These are phyloP conservation scores for Botrytis tulipae DNA, from an alignment of 2,329 filamentous ascomycete genomes.

Conservation along the genomic window DNA sequence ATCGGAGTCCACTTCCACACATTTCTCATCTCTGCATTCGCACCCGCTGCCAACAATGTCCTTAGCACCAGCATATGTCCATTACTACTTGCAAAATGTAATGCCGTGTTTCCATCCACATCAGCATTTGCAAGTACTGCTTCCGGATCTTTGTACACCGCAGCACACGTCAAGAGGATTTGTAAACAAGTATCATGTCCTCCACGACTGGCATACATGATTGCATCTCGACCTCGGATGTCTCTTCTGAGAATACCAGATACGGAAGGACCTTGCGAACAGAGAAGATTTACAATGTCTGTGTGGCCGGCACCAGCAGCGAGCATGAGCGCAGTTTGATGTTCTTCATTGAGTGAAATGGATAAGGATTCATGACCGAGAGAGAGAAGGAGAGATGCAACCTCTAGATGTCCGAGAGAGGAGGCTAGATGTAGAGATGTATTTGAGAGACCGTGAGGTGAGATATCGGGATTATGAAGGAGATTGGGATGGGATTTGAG, in stretches of 20 bases:
- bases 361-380: slow-evolving; percentile 68
- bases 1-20: slow-evolving; percentile 78
- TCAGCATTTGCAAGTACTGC: slow-evolving; percentile 55
- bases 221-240: slow-evolving; percentile 65
- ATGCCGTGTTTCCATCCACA: slow-evolving; percentile 74
- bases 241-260: slow-evolving; percentile 53
- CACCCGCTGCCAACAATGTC: slow-evolving; percentile 74
- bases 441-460: slow-evolving; percentile 64
- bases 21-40: slow-evolving; percentile 70
- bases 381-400: slow-evolving; percentile 66
- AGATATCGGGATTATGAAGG: slow-evolving; percentile 76
- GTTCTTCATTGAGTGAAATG: slow-evolving; percentile 73
- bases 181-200: slow-evolving; percentile 66
- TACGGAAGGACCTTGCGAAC: slow-evolving; percentile 55
- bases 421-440: slow-evolving; percentile 82
- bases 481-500: slow-evolving; percentile 67
- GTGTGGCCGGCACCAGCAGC: slow-evolving; percentile 68
- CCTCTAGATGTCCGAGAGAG: slow-evolving; percentile 65
- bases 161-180: slow-evolving; percentile 60
- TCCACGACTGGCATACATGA: slow-evolving; percentile 62
- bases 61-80: slow-evolving; percentile 76
- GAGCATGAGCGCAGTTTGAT: slow-evolving; percentile 80
- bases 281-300: slow-evolving; percentile 70
- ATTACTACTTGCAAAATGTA: slow-evolving; percentile 82
- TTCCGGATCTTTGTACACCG: slow-evolving; percentile 33